A percentile compares a stretch with the other conserved stretches of the same genome.
Conservation (phyloP, 192 early-diverging fungal genomes). For the Entrophospora sp. region DNA sequence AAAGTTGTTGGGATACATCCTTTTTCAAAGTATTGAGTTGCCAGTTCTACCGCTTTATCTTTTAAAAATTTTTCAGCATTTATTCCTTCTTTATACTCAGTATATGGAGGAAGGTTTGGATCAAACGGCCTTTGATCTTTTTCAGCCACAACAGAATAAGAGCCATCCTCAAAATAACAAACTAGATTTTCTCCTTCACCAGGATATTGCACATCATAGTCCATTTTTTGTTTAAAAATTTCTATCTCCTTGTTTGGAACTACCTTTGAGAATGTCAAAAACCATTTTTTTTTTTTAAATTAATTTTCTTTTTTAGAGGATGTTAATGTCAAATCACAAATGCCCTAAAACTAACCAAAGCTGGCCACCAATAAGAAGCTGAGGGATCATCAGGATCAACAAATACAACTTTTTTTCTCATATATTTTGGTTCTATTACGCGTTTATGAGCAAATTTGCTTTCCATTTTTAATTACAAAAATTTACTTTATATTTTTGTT, state of each 20-base stretch:
- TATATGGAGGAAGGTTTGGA: constrained; percentile 20
- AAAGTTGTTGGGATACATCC: constrained; percentile 35
- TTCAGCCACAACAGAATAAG: constrained; percentile 27
- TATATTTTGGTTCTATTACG: no score
- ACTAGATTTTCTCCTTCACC: constrained; percentile 45
- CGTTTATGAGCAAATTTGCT: no score
- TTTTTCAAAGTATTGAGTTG: constrained; percentile 39
- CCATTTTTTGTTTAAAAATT: constrained; percentile 37
- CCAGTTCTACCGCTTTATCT: constrained; percentile 43
- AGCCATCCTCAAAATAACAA: constrained; percentile 56
- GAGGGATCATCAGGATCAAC: no score
- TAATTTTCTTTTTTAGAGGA: no score
- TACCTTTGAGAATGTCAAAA: constrained; percentile 22
- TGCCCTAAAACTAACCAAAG: no score
- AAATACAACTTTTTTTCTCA: no score
- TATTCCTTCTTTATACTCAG: constrained; percentile 34
- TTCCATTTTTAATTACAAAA: no score
- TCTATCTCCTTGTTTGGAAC: constrained; percentile 42
- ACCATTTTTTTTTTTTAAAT: no score
- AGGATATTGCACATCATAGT: constrained; percentile 34
- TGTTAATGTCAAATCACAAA: no score
- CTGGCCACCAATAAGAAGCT: no score
- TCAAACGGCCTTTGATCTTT: constrained; percentile 17
- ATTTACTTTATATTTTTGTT: no score
- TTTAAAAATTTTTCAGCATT: constrained; percentile 30